phyloP scores from a whole-genome alignment of 768 basidiomycete species.

The Lentinula guzmanii region DNA sequence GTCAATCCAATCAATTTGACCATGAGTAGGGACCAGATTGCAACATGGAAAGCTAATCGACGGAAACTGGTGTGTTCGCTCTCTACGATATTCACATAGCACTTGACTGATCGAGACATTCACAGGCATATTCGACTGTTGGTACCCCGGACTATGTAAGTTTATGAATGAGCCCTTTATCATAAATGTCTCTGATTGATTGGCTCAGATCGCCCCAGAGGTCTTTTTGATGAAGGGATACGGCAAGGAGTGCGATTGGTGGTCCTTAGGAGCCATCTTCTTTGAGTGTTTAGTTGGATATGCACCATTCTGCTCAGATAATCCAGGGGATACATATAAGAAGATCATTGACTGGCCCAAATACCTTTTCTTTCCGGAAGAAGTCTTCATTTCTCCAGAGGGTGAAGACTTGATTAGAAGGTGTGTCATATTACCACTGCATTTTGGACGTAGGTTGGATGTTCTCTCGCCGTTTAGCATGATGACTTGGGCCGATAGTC shows the following conservation, averaged over 20 bases:
- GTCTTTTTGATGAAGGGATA: conserved; percentile 98
- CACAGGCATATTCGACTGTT: conserved; percentile 88
- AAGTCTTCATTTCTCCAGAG: conserved; percentile 89
- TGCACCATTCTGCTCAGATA: conserved; percentile 96
- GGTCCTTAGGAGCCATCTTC: conserved; percentile 98
- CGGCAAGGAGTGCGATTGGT: conserved; percentile 99
- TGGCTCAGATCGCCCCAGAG: conserved; percentile 83
- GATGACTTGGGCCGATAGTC: conserved; percentile 76
- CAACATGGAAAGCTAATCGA: conserved; percentile 98
- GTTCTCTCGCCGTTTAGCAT: conserved; percentile 42
- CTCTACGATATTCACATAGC: background rate
- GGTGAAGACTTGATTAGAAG: conserved; percentile 85
- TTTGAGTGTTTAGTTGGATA: conserved; percentile 98
- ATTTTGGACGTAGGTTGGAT: background rate
- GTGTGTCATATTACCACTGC: conserved; percentile 35
- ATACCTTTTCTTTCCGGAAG: conserved; percentile 91
- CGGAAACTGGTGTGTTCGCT: conserved; percentile 70
- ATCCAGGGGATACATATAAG: conserved; percentile 95
- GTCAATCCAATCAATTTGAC: conserved; percentile 97
- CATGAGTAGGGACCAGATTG: conserved; percentile 94
- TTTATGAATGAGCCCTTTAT: conserved; percentile 21
- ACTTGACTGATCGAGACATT: conserved; percentile 1
- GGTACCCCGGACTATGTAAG: conserved; percentile 57
- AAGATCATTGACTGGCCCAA: conserved; percentile 96
- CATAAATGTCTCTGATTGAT: background rate